These are phyloP conservation scores for Westerdykella sp. DNA, from an alignment of 2,329 filamentous ascomycete species.

Conservation along the genomic window DNA sequence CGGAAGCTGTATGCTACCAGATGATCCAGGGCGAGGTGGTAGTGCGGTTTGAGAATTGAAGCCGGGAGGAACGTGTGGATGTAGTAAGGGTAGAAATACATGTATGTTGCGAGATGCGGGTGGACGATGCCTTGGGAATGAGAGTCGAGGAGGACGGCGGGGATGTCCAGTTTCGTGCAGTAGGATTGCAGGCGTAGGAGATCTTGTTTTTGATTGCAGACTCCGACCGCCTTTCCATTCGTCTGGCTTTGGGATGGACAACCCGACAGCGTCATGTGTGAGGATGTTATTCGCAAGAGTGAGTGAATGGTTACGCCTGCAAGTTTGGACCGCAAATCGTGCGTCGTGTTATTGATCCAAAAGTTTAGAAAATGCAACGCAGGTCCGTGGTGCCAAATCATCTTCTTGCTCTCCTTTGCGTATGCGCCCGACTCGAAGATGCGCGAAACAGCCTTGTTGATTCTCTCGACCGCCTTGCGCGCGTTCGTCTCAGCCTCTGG, in stretches of 20 bases:
- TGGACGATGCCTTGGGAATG: constrained; percentile 15
- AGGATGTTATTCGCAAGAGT: constrained; percentile 12
- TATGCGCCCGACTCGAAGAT: constrained; percentile 12
- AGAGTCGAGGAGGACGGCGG: constrained; percentile 26
- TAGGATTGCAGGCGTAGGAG: constrained; percentile 22
- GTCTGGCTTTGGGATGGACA: constrained; percentile 12
- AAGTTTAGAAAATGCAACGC: constrained; percentile 21
- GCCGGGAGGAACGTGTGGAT: constrained; percentile 22
- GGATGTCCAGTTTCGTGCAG: constrained; percentile 17
- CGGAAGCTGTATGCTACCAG: constrained; percentile 26
- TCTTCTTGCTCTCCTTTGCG: constrained; percentile 8
- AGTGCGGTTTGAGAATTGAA: constrained; percentile 14
- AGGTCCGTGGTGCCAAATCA: constrained; percentile 33
- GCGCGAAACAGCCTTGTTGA: constrained; percentile 20
- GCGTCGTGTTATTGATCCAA: constrained; percentile 25
- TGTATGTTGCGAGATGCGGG: constrained; percentile 20
- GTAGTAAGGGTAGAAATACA: constrained; percentile 31
- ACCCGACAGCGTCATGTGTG: neutral
- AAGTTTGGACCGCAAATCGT: constrained; percentile 16
- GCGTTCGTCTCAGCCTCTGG: constrained; percentile 4
- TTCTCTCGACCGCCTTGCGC: constrained; percentile 16
- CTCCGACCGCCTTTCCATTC: constrained; percentile 5
- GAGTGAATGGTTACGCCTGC: constrained; percentile 21
- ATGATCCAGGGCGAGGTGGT: constrained; percentile 21
- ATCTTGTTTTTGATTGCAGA: constrained; percentile 16